phyloP scores from a whole-genome alignment of 208 protist species.

The Blechomonas ayalai region DNA sequence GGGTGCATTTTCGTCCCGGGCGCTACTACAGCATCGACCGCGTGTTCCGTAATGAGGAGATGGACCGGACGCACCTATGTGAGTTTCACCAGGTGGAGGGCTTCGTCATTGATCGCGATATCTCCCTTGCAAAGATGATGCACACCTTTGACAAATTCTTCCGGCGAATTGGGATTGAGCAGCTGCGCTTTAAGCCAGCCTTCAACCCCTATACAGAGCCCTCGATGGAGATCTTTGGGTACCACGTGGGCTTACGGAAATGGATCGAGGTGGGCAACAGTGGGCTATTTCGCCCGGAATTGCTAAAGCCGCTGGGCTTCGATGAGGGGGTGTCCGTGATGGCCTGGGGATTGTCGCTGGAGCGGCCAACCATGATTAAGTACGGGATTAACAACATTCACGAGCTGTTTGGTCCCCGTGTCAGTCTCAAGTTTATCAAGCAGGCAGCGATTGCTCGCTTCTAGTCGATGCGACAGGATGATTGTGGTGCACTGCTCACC shows the following conservation, averaged over 20 bases:
- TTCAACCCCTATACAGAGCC: constrained; percentile 99
- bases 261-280: constrained; percentile 99
- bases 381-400: constrained; percentile 99
- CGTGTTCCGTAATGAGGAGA: constrained; percentile 99
- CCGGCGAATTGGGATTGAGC: constrained; percentile 91
- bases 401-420: constrained; percentile 97
- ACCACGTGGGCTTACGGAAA: constrained; percentile 92
- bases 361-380: constrained; percentile 99
- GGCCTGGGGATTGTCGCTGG: constrained; percentile 99
- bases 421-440: constrained; percentile 86
- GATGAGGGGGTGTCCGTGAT: constrained; percentile 96
- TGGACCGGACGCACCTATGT: constrained; percentile 99
- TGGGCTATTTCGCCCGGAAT: constrained; percentile 98
- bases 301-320: constrained; percentile 98
- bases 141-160: constrained; percentile 98
- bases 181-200: constrained; percentile 99
- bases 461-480: no score
- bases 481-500: no score
- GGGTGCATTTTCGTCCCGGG: constrained; percentile 88
- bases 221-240: constrained; percentile 99
- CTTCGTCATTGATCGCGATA: constrained; percentile 95
- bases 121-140: constrained; percentile 98
- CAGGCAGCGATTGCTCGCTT: constrained; percentile 81
- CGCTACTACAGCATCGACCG: constrained; percentile 99
- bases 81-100: constrained; percentile 99